Evolutionary conservation across 108 stramenopile genomes (phyloP).

Genomic region (Nitzschia sp.): DNA sequence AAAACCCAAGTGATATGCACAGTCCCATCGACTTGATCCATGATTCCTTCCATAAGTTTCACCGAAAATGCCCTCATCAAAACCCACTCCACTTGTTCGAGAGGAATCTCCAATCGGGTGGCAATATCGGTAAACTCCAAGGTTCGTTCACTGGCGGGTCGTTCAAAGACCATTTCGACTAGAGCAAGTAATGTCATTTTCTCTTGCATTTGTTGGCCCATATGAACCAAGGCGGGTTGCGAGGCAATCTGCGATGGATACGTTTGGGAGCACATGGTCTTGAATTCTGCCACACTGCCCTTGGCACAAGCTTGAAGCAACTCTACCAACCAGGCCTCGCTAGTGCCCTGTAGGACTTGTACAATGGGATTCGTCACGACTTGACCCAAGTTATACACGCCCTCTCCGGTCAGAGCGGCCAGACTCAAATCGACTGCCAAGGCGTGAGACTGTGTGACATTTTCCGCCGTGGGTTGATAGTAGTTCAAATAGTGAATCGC

Average conservation of each 20-base stretch:
- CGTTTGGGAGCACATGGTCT: conserved; percentile 48
- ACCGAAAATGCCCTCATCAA: conserved; percentile 96
- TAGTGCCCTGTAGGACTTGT: conserved; percentile 56
- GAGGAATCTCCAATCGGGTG: conserved; percentile 48
- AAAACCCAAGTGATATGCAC: conserved; percentile 96
- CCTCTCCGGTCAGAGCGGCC: conserved; percentile 96
- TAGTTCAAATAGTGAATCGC: conserved; percentile 90
- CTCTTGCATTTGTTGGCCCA: conserved; percentile 85
- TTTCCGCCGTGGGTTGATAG: conserved; percentile 40
- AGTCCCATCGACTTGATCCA: conserved; percentile 87
- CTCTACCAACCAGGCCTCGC: conserved; percentile 85
- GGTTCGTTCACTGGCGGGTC: conserved; percentile 87
- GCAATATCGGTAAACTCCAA: conserved; percentile 91
- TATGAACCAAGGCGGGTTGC: conserved; percentile 86
- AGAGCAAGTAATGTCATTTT: conserved; percentile 95
- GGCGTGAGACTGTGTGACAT: conserved; percentile 27
- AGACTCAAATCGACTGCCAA: conserved; percentile 92
- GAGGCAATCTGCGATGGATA: conserved; percentile 62
- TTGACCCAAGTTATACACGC: conserved; percentile 97
- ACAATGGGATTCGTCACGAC: conserved; percentile 90
- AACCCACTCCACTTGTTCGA: conserved; percentile 98
- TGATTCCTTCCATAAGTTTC: conserved; percentile 84
- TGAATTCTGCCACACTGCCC: conserved; percentile 88
- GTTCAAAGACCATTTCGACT: conserved; percentile 92
- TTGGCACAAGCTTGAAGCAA: conserved; percentile 81